These are phyloP conservation scores for Acacia crassicarpa DNA, from an alignment of 306 rosid species.

Conservation along the genomic window DNA sequence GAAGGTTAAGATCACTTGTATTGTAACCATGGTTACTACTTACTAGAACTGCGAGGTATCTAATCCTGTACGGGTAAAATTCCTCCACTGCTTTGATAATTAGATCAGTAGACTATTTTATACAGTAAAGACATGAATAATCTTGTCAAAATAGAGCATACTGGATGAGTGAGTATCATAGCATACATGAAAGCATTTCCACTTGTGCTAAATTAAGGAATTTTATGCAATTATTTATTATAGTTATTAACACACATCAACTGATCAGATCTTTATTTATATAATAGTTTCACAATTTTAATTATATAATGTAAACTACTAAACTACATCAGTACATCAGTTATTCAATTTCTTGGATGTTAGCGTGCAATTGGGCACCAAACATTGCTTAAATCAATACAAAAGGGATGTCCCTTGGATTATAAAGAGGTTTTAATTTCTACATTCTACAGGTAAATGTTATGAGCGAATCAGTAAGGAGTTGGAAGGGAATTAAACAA, in stretches of 20 bases:
- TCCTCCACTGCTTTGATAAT: conserved; percentile 6
- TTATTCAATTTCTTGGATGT: neutral
- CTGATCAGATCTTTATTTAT: conserved; percentile 1
- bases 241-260: neutral
- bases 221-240: neutral
- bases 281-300: neutral
- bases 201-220: neutral
- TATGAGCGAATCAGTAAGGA: neutral
- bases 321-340: neutral
- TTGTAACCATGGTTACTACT: conserved; percentile 8
- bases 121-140: neutral
- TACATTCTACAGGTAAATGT: neutral
- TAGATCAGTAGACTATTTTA: conserved; percentile 14
- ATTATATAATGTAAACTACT: neutral
- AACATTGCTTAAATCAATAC: neutral
- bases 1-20: conserved; percentile 4
- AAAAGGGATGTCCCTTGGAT: neutral
- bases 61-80: neutral
- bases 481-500: neutral
- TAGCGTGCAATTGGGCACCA: neutral
- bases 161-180: neutral
- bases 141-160: conserved; percentile 3
- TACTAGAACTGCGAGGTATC: neutral
- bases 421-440: neutral
- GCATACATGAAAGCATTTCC: neutral